Evolutionary conservation across 2,329 filamentous ascomycete species (phyloP), one percentile per base, ranked within the genome.

Genomic region (Leptographium flavum): DNA sequence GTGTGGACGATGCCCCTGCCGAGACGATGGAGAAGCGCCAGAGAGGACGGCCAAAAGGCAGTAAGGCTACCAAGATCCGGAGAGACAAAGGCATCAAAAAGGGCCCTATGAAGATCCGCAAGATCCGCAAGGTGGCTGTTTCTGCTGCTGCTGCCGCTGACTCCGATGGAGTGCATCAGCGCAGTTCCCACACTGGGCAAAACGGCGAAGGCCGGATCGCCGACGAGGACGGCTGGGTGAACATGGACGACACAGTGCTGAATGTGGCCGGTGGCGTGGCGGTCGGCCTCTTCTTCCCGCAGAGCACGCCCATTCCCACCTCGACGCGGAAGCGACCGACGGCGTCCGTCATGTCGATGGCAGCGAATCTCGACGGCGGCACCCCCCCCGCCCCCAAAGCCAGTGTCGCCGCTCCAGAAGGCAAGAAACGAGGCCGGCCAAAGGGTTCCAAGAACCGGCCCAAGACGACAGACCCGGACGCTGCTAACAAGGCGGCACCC

Each of bases 21-120:
- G 25, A 7, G 15, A 21, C 32, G 13, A 23, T 42, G 53, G 39
- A 56, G 31, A 74, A 68, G 53, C 64, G 71, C 42, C 60, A 63
- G 7, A 64, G 73, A 49, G 73, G 74, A 15, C 63, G 74, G 17
- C 73, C 74, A 8, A 76, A 75, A 51, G 74, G 73, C 3, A 76
- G 72, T 58, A 73, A 72, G 50, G 66, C 64, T 4, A 63, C 59
- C 42, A 71, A 69, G 47, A 59, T 60, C 4, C 59, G 66, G 37
- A 65, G 63, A 42, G 70, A 72, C 46, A 75, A 73, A 51, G 68
- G 68, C 6, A 58, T 68, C n/a, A 73, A 68, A 50, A 73, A 73
- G 52, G 63, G 63, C 0, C 52, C 59, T 6, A 56, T 57, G 36
- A 57, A 56, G 27, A 33, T 43, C 27, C 56, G 43, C 33, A 37